Conservation (phyloP, 1,139 yeast species). For the Saccharomyces hybrid region DNA sequence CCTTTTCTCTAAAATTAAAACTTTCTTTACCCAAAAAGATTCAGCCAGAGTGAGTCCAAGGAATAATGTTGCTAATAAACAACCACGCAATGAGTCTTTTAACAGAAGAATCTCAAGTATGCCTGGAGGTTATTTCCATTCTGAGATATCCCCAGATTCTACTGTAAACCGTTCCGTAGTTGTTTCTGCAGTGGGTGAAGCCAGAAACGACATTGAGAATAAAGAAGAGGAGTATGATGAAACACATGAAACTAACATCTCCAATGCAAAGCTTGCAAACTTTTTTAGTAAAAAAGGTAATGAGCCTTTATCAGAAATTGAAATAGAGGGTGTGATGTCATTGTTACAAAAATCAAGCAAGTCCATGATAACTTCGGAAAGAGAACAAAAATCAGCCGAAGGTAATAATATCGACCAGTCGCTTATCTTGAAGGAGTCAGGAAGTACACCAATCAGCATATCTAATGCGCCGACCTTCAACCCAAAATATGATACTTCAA, state of each 20-base stretch:
- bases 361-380: conserved; percentile 2
- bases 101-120: conserved; percentile 3
- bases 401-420: conserved; percentile 6
- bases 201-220: conserved; percentile 2
- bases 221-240: not conserved
- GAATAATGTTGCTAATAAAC: not conserved
- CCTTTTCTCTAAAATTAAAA: conserved; percentile 12
- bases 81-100: not conserved
- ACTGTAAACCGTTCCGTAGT: conserved; percentile 1
- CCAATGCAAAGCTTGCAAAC: conserved; percentile 45
- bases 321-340: conserved; percentile 77
- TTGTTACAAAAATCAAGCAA: conserved; percentile 37
- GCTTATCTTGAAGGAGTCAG: conserved; percentile 13
- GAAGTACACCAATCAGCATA: conserved; percentile 10
- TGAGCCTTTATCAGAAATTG: conserved; percentile 64
- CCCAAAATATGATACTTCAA: conserved; percentile 29
- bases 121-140: conserved; percentile 17
- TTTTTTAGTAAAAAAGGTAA: conserved; percentile 76
- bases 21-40: conserved; percentile 6
- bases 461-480: conserved; percentile 31
- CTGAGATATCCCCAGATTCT: conserved; percentile 6
- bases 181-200: not conserved
- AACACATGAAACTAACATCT: conserved; percentile 10
- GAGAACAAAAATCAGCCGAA: not conserved
- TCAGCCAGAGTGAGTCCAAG: not conserved